A percentile compares a stretch with the other conserved stretches of the same genome.
These are phyloP conservation scores for Xanthoceras sorbifolium DNA, from an alignment of 345 rosid genomes.

Conservation along the genomic window DNA sequence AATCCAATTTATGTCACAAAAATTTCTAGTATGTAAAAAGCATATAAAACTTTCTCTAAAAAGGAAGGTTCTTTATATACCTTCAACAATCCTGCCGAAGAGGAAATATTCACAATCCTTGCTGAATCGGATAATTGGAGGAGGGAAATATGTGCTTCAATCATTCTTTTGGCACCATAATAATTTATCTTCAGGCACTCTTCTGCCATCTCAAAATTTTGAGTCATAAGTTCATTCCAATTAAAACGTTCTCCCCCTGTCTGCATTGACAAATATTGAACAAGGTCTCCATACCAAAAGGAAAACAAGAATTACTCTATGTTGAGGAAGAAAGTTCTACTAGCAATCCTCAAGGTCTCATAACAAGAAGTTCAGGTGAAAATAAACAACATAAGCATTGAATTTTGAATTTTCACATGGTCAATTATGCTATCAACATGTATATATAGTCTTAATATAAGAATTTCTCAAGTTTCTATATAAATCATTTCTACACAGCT, in stretches of 20 bases:
- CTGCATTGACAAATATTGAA: not conserved
- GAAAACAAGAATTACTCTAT: too few species aligned
- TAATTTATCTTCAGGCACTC: slow-evolving; percentile 33
- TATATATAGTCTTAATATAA: not conserved
- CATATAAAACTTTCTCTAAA: not conserved
- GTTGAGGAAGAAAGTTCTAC: not conserved
- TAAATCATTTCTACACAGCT: not conserved
- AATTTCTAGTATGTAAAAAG: too few species aligned
- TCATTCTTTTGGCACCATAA: slow-evolving; percentile 28
- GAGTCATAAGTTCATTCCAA: slow-evolving; percentile 21
- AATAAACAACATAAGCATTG: not conserved
- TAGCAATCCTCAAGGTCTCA: not conserved
- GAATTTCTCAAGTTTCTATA: not conserved
- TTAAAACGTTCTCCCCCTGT: slow-evolving; percentile 7
- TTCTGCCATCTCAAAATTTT: slow-evolving; percentile 21
- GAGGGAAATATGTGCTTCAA: slow-evolving; percentile 28
- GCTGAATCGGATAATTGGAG: slow-evolving; percentile 26
- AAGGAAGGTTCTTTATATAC: slow-evolving; percentile 9
- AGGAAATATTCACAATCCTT: slow-evolving; percentile 41
- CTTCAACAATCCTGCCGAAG: slow-evolving; percentile 25
- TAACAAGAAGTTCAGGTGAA: not conserved
- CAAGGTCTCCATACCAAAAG: not conserved
- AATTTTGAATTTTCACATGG: not conserved
- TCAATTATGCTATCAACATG: not conserved
- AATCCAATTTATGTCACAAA: too few species aligned